A percentile compares a stretch with the other conserved stretches of the same genome.
Conservation (phyloP, 495 filamentous ascomycete species). For the Podospora pseudopauciseta region DNA sequence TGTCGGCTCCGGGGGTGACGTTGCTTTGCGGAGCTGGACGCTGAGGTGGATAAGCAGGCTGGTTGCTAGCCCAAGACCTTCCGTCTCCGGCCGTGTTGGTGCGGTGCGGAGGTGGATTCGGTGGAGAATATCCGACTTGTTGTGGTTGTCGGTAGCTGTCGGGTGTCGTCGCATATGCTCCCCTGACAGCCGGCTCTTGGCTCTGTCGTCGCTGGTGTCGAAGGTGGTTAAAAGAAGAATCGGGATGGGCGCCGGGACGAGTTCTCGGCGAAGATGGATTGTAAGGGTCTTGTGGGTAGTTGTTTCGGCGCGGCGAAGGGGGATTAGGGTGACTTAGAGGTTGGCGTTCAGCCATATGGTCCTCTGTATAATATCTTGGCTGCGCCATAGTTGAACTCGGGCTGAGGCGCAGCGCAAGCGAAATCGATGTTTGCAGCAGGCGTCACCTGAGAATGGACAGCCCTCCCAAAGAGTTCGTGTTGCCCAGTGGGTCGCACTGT, state of each 20-base stretch:
- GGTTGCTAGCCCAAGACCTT: slow-evolving; percentile 6
- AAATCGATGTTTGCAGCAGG: neutral
- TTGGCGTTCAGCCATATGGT: slow-evolving; percentile 37
- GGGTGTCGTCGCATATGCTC: slow-evolving; percentile 19
- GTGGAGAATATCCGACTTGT: slow-evolving; percentile 24
- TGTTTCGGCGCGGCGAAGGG: slow-evolving; percentile 12
- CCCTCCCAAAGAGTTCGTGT: neutral
- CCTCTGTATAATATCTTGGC: slow-evolving; percentile 30
- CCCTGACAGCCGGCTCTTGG: slow-evolving; percentile 23
- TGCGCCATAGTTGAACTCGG: slow-evolving; percentile 25
- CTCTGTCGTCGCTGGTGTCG: slow-evolving; percentile 38
- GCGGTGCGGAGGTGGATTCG: slow-evolving; percentile 11
- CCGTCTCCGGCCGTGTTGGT: neutral
- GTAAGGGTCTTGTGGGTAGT: slow-evolving; percentile 28
- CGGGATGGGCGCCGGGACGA: slow-evolving; percentile 40
- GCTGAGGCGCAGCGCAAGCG: slow-evolving; percentile 13
- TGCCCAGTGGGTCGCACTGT: neutral
- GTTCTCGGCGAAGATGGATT: slow-evolving; percentile 21
- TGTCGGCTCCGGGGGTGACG: slow-evolving; percentile 71
- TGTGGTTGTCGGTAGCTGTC: slow-evolving; percentile 19
- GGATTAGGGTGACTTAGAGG: slow-evolving; percentile 35
- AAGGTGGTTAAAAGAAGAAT: slow-evolving; percentile 41
- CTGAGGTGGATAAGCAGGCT: slow-evolving; percentile 21
- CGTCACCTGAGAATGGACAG: neutral
- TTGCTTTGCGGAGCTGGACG: slow-evolving; percentile 43